A percentile compares a stretch with the other conserved stretches of the same genome.
Evolutionary conservation across 73 alveolate species (phyloP).

Genomic region (Paraurostyla sp.): DNA sequence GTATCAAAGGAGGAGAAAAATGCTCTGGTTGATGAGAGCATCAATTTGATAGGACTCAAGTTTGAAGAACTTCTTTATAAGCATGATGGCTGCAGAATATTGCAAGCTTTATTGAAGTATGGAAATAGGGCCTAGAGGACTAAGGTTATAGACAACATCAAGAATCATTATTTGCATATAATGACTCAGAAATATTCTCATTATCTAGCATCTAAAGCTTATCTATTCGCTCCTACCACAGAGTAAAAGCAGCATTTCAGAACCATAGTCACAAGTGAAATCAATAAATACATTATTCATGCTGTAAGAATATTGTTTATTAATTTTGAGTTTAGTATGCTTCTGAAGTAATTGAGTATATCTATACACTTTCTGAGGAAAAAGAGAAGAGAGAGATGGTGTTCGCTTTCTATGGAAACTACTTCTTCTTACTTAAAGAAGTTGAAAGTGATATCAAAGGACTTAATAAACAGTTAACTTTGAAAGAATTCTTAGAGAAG

Average conservation of each 20-base stretch:
- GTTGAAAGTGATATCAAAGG: conserved; percentile 14
- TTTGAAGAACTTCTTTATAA: conserved; percentile 78
- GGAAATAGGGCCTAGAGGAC: conserved; percentile 83
- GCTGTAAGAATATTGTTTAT: not conserved
- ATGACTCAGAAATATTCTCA: conserved; percentile 88
- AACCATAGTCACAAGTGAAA: conserved; percentile 55
- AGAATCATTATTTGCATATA: conserved; percentile 71
- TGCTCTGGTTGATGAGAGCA: conserved; percentile 46
- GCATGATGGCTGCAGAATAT: conserved; percentile 93
- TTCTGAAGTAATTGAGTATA: conserved; percentile 73
- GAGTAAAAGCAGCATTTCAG: conserved; percentile 79
- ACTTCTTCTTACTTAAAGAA: conserved; percentile 63
- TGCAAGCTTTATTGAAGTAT: conserved; percentile 87
- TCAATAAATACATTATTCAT: conserved; percentile 51
- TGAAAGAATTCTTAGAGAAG: conserved; percentile 68
- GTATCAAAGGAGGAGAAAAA: conserved; percentile 53
- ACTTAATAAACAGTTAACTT: not conserved
- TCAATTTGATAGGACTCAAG: conserved; percentile 70
- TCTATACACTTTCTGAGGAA: conserved; percentile 36
- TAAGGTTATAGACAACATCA: conserved; percentile 70
- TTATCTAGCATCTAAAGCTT: conserved; percentile 86
- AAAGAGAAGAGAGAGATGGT: conserved; percentile 74
- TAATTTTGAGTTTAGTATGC: conserved; percentile 35
- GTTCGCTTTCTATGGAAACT: conserved; percentile 71
- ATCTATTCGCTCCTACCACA: conserved; percentile 76